Evolutionary conservation across 139 green algal species (phyloP).

Genomic region (Chlamydomonas urium): DNA sequence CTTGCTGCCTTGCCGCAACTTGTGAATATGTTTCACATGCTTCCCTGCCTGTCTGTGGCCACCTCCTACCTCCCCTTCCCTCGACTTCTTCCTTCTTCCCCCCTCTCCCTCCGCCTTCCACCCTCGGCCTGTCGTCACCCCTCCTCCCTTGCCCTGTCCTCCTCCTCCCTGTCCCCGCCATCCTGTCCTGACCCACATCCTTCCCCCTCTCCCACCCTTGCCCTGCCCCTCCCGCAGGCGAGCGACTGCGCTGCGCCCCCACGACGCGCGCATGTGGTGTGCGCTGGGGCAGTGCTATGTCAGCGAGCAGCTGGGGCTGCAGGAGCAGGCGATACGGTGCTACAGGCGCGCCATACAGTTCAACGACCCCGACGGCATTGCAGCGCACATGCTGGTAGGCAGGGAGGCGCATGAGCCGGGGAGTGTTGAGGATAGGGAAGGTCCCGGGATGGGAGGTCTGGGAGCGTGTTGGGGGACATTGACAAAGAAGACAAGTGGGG

Average conservation of each 20-base stretch:
- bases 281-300: constrained; percentile 93
- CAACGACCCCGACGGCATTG: constrained; percentile 82
- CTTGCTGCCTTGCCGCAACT: too few relatives aligned
- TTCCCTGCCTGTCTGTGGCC: too few relatives aligned
- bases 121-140: too few relatives aligned
- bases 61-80: too few relatives aligned
- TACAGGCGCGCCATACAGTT: constrained; percentile 74
- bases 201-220: background rate
- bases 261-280: constrained; percentile 96
- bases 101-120: too few relatives aligned
- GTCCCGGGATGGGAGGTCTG: background rate
- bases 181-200: background rate
- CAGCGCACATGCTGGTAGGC: constrained; percentile 67
- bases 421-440: background rate
- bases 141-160: background rate
- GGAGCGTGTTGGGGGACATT: background rate
- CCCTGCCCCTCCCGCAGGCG: constrained; percentile 32
- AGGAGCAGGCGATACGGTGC: constrained; percentile 71
- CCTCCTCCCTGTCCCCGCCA: background rate
- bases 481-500: background rate
- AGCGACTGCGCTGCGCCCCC: constrained; percentile 71
- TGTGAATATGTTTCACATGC: too few relatives aligned
- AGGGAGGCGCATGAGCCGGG: background rate
- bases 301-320: constrained; percentile 37
- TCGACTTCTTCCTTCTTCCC: too few relatives aligned